Evolutionary conservation across 768 basidiomycete species (phyloP), one percentile per base, ranked within the genome.

Genomic region (Hypsizygus marmoreus): DNA sequence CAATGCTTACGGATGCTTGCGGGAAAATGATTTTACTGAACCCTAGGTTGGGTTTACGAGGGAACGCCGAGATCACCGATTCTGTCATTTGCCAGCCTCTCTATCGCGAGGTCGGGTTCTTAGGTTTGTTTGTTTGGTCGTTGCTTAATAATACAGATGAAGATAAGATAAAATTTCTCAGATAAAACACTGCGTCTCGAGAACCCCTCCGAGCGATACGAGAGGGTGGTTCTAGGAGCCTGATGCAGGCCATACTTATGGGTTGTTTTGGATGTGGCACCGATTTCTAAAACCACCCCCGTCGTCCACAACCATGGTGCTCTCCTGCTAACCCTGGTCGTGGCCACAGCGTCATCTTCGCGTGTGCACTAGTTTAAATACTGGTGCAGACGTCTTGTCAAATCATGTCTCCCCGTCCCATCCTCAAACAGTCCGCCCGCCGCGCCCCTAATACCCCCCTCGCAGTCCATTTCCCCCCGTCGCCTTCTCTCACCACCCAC

Each of bases 391-490:
- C 31, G 7, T 47, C 26, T 46, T 47, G 13, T 28, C 33, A 33
- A 35, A 32, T 47, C 17, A 71, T 71, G 64, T 61, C 67, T 33
- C 79, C 77, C 32, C 73, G 78, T 49, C 80, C 82, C 44, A 83
- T 83, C 50, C 75, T 84, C 66, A 85, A 85, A 60, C 77, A 73
- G 28, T 51, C 68, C 2, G 56, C 66, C 33, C 52, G 66, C 26
- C 60, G 49, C 49, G 62, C 50, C 54, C 51, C 51, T 51, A 49
- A 59, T 54, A 57, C 58, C 53, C 51, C 63, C 58, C 59, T 68
- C 47, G 70, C 56, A 3, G 76, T 77, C 45, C 76, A 76, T 64
- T 78, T 81, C 54, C 76, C 79, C 20, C 77, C 79, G 14, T 77
- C 77, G 28, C 73, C 79, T 20, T 63, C 73, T 13, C 72, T 81